Evolutionary conservation across 805 yeast species (phyloP), one percentile per base, ranked within the genome.

Genomic region (Suhomyces tanzawaensis): DNA sequence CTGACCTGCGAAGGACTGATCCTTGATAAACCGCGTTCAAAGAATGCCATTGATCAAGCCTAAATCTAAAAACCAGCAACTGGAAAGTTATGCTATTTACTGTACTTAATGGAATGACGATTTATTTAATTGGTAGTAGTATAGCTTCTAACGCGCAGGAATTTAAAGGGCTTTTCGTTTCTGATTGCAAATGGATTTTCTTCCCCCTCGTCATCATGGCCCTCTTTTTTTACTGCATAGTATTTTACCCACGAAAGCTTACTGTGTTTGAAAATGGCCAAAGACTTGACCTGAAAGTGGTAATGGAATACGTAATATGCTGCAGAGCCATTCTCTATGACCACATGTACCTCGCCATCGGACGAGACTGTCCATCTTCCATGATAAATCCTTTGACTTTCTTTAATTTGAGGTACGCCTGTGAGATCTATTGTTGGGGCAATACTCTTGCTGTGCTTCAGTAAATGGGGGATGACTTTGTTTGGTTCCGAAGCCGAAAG

Each of bases 141-240:
- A 46, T 65, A 71, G 29, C 70, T 61, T 44, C 63, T 68, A 1
- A 83, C 91, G 33, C 85, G 65, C 43, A 85, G 81, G 53, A 88
- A 90, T 49, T 74, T 77, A 60, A 86, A 90, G 9, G 89, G 80
- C 49, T 82, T 83, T 55, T 90, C 97, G 47, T 85, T 85, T 25
- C 66, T 71, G 42, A 84, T 58, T 4, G 78, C 69, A 49, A 87
- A 77, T 27, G 64, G 67, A 11, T 58, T 50, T n/a, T 48, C 44
- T 36, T 77, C 77, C 8, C 73, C 70, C 32, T 72, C 79, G 19
- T 80, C 71, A 25, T 64, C 78, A 19, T 26, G 24, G 11, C 37
- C 37, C 19, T 9, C 23, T 48, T 73, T 71, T 48, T 82, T 71
- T 22, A 75, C 59, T 11, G 78, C 80, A 46, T 76, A 78, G 47